Evolutionary conservation across 2,329 filamentous ascomycete genomes (phyloP).

Genomic region (Aspergillus spinulosporus): DNA sequence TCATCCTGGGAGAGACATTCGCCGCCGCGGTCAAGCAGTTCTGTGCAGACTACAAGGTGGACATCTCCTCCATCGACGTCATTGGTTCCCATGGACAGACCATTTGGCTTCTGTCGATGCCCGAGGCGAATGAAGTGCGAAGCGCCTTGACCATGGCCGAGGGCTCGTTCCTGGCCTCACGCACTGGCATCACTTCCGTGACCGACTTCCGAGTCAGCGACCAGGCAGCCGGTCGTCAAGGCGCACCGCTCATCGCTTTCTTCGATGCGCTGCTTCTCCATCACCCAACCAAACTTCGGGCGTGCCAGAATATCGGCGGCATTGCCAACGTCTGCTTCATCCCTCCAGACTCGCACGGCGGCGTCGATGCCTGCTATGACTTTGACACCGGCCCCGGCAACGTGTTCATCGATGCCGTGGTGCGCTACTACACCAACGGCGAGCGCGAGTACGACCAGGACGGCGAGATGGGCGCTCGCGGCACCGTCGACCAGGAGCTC

Average conservation of each 20-base stretch:
- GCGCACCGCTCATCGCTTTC: constrained; percentile 58
- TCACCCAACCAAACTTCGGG: constrained; percentile 58
- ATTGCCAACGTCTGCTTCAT: constrained; percentile 64
- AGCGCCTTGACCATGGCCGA: constrained; percentile 60
- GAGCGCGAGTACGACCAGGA: constrained; percentile 54
- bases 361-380: constrained; percentile 48
- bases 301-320: constrained; percentile 63
- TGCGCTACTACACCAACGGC: constrained; percentile 56
- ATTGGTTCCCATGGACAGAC: constrained; percentile 60
- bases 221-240: constrained; percentile 57
- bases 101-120: constrained; percentile 59
- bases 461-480: constrained; percentile 52
- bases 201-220: constrained; percentile 61
- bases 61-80: constrained; percentile 2
- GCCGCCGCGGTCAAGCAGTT: constrained; percentile 53
- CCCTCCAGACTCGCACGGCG: constrained; percentile 46
- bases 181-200: constrained; percentile 60
- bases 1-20: constrained; percentile 59
- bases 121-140: constrained; percentile 47
- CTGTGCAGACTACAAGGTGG: constrained; percentile 31
- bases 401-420: constrained; percentile 57
- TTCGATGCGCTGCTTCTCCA: constrained; percentile 59
- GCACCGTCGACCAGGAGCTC: constrained; percentile 48
- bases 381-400: constrained; percentile 61
- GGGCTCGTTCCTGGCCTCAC: constrained; percentile 55